Evolutionary conservation across 805 yeast genomes (phyloP).

Genomic region (Tetrapisispora namnaoensis): DNA sequence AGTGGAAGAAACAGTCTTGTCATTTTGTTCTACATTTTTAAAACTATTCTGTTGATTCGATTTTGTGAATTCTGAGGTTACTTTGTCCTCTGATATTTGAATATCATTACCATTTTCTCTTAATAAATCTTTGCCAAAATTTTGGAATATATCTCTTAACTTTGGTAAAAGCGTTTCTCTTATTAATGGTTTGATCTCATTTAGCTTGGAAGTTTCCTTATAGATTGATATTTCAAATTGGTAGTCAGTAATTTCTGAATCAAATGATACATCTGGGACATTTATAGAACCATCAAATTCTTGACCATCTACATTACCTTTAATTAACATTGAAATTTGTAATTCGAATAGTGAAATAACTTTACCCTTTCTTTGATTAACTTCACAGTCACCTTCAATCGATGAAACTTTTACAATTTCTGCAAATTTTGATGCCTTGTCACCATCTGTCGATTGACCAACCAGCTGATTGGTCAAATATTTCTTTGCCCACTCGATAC

Average conservation of each 20-base stretch:
- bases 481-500: constrained; percentile 79
- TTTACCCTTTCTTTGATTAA: constrained; percentile 93
- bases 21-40: constrained; percentile 8
- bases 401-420: constrained; percentile 30
- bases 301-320: constrained; percentile 35
- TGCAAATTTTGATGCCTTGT: constrained; percentile 23
- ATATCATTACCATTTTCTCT: constrained; percentile 72
- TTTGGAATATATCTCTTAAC: constrained; percentile 47
- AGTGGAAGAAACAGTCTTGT: neutral
- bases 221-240: constrained; percentile 71
- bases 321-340: constrained; percentile 49
- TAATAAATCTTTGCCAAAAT: constrained; percentile 74
- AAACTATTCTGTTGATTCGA: constrained; percentile 35
- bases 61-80: constrained; percentile 45
- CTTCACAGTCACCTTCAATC: constrained; percentile 93
- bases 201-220: constrained; percentile 41
- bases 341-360: constrained; percentile 87
- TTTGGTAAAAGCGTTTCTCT: constrained; percentile 57
- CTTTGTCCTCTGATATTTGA: constrained; percentile 67
- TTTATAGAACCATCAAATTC: constrained; percentile 61
- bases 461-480: constrained; percentile 59
- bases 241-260: constrained; percentile 73
- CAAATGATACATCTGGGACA: constrained; percentile 91
- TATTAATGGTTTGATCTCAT: constrained; percentile 41
- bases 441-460: constrained; percentile 31